Conservation (phyloP, 768 basidiomycete genomes). For the Agaricus blazei region DNA sequence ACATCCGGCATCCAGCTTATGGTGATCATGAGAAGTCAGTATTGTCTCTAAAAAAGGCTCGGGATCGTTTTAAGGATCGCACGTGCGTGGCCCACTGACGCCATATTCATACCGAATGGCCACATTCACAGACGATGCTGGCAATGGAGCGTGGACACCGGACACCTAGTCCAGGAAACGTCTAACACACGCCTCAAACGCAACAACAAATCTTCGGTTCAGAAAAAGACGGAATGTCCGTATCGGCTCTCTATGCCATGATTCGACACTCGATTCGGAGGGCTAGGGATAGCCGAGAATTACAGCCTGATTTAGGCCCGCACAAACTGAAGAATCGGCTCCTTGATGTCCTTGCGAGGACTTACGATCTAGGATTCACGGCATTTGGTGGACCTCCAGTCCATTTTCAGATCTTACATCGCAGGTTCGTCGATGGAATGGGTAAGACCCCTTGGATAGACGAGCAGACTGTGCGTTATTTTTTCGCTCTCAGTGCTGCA, state of each 20-base stretch:
- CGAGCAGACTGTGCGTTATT: conserved; percentile 30
- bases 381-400: conserved; percentile 47
- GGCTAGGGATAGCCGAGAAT: neutral
- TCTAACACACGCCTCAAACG: too few species aligned
- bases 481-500: neutral
- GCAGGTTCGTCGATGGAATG: conserved; percentile 31
- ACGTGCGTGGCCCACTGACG: too few species aligned
- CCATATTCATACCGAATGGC: too few species aligned
- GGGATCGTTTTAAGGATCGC: too few species aligned
- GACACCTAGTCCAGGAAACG: too few species aligned
- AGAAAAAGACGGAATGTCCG: neutral
- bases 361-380: conserved; percentile 36
- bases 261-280: neutral
- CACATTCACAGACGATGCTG: too few species aligned
- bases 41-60: too few species aligned
- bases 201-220: neutral
- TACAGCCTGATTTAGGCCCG: neutral
- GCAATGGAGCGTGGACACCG: too few species aligned
- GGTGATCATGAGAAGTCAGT: too few species aligned
- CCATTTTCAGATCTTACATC: conserved; percentile 42
- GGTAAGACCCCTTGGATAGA: conserved; percentile 34
- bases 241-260: conserved; percentile 1
- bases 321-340: conserved; percentile 19
- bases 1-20: too few species aligned
- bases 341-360: conserved; percentile 26